A percentile compares a stretch with the other conserved stretches of the same genome.
phyloP scores from a whole-genome alignment of 306 rosid species.

The Argentina anserina region DNA sequence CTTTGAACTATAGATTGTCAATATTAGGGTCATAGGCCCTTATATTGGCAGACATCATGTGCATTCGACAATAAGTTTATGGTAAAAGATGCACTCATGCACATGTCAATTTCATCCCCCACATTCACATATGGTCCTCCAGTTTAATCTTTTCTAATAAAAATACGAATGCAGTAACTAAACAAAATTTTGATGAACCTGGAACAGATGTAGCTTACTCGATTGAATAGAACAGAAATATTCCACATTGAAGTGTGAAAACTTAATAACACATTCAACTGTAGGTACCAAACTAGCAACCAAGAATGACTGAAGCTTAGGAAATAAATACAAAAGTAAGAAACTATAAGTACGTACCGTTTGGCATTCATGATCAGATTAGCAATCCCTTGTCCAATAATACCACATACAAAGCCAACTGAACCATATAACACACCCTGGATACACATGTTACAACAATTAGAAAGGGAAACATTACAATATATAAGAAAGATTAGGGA shows the following conservation, averaged over 20 bases:
- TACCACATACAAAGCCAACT: conserved; percentile 92
- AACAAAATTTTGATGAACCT: neutral
- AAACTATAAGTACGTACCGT: conserved; percentile 40
- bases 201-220: neutral
- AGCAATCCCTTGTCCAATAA: conserved; percentile 96
- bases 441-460: conserved; percentile 16
- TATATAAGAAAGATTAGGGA: neutral
- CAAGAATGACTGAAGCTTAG: neutral
- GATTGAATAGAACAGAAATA: neutral
- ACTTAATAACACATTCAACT: neutral
- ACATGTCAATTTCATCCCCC: neutral
- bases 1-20: neutral
- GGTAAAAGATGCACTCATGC: conserved; percentile 3
- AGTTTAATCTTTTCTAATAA: neutral
- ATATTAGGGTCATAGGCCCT: neutral
- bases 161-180: neutral
- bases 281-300: neutral
- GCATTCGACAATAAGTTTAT: neutral
- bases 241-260: neutral
- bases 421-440: conserved; percentile 89
- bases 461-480: neutral
- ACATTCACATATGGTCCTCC: neutral
- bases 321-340: neutral
- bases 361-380: conserved; percentile 88
- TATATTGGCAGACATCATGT: neutral